Evolutionary conservation across 2,329 filamentous ascomycete species (phyloP).

Genomic region (Zymoseptoria crescenta): DNA sequence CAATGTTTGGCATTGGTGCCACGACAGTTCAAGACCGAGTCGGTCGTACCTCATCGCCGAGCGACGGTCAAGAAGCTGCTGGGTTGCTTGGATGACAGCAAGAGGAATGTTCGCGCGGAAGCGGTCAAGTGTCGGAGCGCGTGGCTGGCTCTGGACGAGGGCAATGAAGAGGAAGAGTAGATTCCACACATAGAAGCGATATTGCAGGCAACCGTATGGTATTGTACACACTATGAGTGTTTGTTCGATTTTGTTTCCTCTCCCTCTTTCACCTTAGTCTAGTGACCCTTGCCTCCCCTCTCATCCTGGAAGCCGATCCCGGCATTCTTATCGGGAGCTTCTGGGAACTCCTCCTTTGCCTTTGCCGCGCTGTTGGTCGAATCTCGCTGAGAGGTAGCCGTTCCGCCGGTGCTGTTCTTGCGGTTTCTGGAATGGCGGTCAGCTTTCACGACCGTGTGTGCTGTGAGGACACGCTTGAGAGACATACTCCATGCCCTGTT

Average conservation of each 20-base stretch:
- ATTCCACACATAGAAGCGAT: neutral
- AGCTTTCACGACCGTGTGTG: neutral
- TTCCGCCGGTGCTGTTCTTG: conserved; percentile 31
- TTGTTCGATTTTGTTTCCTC: neutral
- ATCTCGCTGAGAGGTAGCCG: conserved; percentile 35
- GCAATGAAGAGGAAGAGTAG: conserved; percentile 44
- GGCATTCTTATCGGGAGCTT: conserved; percentile 35
- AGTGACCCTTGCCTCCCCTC: conserved; percentile 39
- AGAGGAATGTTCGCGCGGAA: conserved; percentile 53
- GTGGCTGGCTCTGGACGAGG: conserved; percentile 54
- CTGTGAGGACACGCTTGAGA: neutral
- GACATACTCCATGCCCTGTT: conserved; percentile 17
- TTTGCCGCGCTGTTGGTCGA: conserved; percentile 30
- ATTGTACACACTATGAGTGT: neutral
- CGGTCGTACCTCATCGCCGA: conserved; percentile 49
- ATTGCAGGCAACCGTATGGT: neutral
- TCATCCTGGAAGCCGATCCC: conserved; percentile 46
- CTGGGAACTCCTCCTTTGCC: conserved; percentile 42
- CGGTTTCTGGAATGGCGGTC: conserved; percentile 19
- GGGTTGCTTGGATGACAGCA: conserved; percentile 53
- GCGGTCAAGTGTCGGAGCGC: conserved; percentile 54
- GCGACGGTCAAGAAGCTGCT: conserved; percentile 51
- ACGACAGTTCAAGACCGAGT: conserved; percentile 40
- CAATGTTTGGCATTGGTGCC: conserved; percentile 43
- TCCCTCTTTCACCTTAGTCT: neutral